Percentiles rank a stretch among this genome's conserved stretches.
Evolutionary conservation across 169 alveolate species (phyloP).

Genomic region (Perkinsus olseni): DNA sequence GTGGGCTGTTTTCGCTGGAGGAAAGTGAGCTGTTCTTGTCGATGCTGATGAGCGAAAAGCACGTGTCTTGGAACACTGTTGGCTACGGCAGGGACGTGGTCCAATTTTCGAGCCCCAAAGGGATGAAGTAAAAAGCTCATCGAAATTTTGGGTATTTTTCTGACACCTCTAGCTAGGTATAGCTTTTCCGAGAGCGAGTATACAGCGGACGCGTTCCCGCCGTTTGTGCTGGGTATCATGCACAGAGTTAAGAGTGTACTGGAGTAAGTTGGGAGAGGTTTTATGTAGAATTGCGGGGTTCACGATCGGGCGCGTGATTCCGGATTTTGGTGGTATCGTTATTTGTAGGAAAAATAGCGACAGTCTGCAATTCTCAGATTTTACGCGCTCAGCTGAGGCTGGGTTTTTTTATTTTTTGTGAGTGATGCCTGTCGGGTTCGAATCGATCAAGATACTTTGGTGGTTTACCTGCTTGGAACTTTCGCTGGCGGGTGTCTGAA

Average conservation of each 20-base stretch:
- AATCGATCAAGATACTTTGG: no score
- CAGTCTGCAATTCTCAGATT: no score
- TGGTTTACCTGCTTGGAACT: no score
- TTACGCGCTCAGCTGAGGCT: no score
- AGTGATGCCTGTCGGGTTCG: no score
- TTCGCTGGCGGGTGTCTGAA: no score
- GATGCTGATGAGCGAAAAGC: not conserved
- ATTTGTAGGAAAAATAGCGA: no score
- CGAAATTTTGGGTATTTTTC: not conserved
- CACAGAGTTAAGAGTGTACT: not conserved
- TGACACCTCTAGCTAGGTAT: not conserved
- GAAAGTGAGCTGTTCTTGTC: not conserved
- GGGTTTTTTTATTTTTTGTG: no score
- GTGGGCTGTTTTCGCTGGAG: not conserved
- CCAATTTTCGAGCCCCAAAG: not conserved
- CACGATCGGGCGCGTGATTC: no score
- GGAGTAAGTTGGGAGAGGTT: not conserved
- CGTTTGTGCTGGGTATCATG: not conserved
- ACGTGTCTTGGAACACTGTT: not conserved
- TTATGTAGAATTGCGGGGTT: no score
- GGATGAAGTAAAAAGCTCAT: not conserved
- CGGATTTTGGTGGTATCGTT: no score
- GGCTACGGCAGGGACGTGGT: not conserved
- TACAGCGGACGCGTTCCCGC: not conserved
- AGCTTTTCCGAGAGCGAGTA: not conserved